These are phyloP conservation scores for Lodderomyces orthopsilosis DNA, from an alignment of 1,139 yeast species.

Conservation along the genomic window DNA sequence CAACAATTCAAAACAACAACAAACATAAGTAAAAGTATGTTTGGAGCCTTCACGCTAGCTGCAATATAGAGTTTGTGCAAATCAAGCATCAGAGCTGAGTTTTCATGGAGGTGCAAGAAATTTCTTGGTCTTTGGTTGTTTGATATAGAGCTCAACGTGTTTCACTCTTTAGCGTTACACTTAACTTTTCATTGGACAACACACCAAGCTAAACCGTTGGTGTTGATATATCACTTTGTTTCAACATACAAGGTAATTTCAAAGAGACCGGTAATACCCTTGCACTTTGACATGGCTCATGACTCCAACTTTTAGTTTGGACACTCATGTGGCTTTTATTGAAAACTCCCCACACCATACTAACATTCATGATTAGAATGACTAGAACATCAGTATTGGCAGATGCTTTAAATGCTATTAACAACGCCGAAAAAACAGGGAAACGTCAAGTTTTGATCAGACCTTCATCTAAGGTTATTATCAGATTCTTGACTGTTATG, in stretches of 20 bases:
- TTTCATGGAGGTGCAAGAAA: conserved; percentile 1
- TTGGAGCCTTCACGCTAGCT: neutral
- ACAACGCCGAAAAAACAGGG: conserved; percentile 99
- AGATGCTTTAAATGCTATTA: conserved; percentile 96
- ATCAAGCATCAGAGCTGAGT: conserved; percentile 1
- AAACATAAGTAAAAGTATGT: neutral
- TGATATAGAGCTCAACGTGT: neutral
- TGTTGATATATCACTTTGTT: conserved; percentile 6
- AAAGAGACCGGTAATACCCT: conserved; percentile 30
- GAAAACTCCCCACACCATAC: conserved; percentile 10
- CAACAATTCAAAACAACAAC: neutral
- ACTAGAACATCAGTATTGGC: conserved; percentile 99
- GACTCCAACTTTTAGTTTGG: conserved; percentile 30
- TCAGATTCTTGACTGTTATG: conserved; percentile 95
- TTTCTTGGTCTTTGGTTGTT: conserved; percentile 3
- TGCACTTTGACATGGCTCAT: conserved; percentile 25
- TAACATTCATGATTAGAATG: conserved; percentile 45
- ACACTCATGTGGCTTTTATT: conserved; percentile 36
- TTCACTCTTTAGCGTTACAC: neutral
- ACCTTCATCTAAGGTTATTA: conserved; percentile 98
- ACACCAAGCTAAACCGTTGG: neutral
- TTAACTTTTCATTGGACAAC: conserved; percentile 6
- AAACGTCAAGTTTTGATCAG: conserved; percentile 98
- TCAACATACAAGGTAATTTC: conserved; percentile 14
- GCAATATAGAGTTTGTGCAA: neutral